Evolutionary conservation across 345 rosid genomes (phyloP), one percentile per base, ranked within the genome.

Genomic region (Euphorbia pulcherrima): DNA sequence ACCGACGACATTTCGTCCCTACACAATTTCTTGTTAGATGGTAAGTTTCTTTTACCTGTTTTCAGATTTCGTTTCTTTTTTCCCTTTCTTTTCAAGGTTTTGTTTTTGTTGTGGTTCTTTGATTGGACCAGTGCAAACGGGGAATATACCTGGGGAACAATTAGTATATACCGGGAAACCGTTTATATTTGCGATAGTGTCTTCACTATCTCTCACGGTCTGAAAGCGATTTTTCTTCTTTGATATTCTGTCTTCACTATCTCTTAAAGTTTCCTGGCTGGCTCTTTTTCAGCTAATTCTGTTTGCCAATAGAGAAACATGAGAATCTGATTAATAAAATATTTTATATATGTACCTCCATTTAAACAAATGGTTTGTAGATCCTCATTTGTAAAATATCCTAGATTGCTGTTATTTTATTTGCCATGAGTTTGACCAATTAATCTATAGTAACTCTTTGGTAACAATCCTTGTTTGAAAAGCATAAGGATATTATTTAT

Each of bases 1-100:
- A 51, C 75, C 68, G 57, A 68, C 27, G 77, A 24, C 52, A 75
- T 47, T 51, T 70, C 2, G 52, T 69, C 67, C 68, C 74, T 63
- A 30, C 55, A 26, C 47, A 24, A 73, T 44, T 14, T 63, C 40
- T 56, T 75, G 12, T 62, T 75, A 23, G 68, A 68, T 8, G 82
- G 82, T 79, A 53, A 53, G 73, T 71, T 60, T 60, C 44, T 11
- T 40, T 40, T 0, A 8, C 13, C 13, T 14, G 1, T 3, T 24
- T n/a, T 20, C 23, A n/a, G 20, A 8, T 28, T 21, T 35, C 8
- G 2, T 10, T 20, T 35, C 5, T 35, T 21, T 39, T n/a, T 11
- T 61, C 16, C 35, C 13, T 60, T 60, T n/a, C 8, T 33, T n/a
- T 12, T 18, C 27, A 8, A n/a, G n/a, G n/a, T 53, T n/a, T 24